Conservation (phyloP, 1,284 basidiomycete species). For the Sporisorium reilianum region DNA sequence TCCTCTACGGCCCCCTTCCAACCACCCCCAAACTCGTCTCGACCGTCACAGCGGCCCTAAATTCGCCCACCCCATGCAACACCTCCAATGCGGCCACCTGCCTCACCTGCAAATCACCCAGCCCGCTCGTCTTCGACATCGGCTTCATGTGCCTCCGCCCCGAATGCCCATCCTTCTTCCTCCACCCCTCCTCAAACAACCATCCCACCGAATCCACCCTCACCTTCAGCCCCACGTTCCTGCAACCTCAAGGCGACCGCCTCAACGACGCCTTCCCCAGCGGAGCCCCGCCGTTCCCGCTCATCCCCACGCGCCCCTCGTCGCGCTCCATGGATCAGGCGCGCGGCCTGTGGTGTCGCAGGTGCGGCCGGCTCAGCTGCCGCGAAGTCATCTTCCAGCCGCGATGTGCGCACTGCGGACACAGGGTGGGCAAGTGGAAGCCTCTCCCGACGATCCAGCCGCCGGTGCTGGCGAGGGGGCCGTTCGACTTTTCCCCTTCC, state of each 20-base stretch:
- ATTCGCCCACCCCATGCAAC: slow-evolving; percentile 14
- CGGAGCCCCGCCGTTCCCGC: slow-evolving; percentile 20
- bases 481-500: slow-evolving; percentile 15
- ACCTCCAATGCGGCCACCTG: slow-evolving; percentile 22
- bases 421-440: slow-evolving; percentile 16
- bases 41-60: slow-evolving; percentile 3
- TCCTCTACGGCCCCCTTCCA: slow-evolving; percentile 19
- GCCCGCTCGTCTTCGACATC: slow-evolving; percentile 28
- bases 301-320: slow-evolving; percentile 17
- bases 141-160: slow-evolving; percentile 49
- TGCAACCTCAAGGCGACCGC: slow-evolving; percentile 7
- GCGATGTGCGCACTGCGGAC: slow-evolving; percentile 33
- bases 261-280: slow-evolving; percentile 23
- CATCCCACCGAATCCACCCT: slow-evolving; percentile 8
- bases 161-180: slow-evolving; percentile 40
- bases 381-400: slow-evolving; percentile 33
- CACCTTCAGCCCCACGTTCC: slow-evolving; percentile 14
- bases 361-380: slow-evolving; percentile 46
- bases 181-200: neutral
- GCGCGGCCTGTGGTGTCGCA: slow-evolving; percentile 34
- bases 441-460: slow-evolving; percentile 19
- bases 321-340: slow-evolving; percentile 29
- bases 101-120: slow-evolving; percentile 10
- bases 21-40: slow-evolving; percentile 15
- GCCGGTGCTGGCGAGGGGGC: neutral